Base-by-base conservation (phyloP, 1,284 basidiomycete genomes). In the Prillingera fragicola region DNA sequence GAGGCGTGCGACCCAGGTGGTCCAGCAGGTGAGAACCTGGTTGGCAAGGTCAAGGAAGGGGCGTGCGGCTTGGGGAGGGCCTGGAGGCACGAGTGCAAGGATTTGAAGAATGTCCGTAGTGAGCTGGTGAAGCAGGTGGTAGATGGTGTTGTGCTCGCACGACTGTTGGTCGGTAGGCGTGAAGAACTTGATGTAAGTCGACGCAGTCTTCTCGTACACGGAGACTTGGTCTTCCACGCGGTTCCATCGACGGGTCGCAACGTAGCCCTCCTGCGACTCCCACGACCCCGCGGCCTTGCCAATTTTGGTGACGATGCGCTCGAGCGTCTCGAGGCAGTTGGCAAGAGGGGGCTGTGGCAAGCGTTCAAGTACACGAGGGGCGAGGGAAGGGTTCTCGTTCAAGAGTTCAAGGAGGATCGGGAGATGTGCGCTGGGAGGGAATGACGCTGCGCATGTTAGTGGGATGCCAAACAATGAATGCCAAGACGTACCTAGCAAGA, bases 181-280 rank as follows among this genome's bases (percentile, higher is more conserved):
- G 48, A 67, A 59, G 51, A 62, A 68, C 23, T 55, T 52, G 40
- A 70, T 48, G 41, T 67, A 70, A 0, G 65, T 66, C 6, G 56
- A 48, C 9, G 65, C 67, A 5, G 53, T 62, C 36, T 54, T 50
- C 18, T 54, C 59, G 26, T 56, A 66, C 3, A 44, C 41, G 15
- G 50, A 40, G 3, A 65, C 56, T 9, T 55, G 55, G n/a, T 39
- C 38, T 24, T 49, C 50, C 4, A 55, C 50, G n/a, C 63, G 54
- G 25, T 57, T 53, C 65, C 65, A 65, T 8, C 59, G 47, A 7
- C 59, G 46, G 31, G 31, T 37, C 19, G 51, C 47, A n/a, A 48
- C 39, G 25, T 50, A 50, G 10, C 48, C 47, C 22, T 50, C 45
- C 29, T 49, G 45, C 3, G 34, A 23, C 12, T 53, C 50, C 47